phyloP scores from a whole-genome alignment of 805 yeast species.

The Saccharomycopsis malanga region DNA sequence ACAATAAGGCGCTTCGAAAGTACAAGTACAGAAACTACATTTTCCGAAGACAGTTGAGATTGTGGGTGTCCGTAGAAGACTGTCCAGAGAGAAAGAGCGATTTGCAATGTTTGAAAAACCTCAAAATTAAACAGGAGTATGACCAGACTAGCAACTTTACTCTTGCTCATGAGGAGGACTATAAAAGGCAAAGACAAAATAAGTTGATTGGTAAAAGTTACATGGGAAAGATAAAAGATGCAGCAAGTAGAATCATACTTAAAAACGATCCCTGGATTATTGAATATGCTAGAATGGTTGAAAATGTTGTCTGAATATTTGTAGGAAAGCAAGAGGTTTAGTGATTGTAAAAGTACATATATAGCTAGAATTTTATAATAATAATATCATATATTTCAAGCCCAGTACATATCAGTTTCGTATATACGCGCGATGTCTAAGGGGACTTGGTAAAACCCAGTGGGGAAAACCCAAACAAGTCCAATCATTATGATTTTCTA shows the following conservation, averaged over 20 bases:
- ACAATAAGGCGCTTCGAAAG: conserved; percentile 5
- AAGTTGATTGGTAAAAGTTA: too few species aligned
- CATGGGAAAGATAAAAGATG: background rate
- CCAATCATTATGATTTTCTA: too few species aligned
- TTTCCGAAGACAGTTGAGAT: conserved; percentile 3
- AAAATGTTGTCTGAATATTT: too few species aligned
- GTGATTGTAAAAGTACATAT: too few species aligned
- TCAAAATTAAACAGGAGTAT: background rate
- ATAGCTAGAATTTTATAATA: too few species aligned
- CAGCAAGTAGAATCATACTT: background rate
- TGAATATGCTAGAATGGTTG: conserved; percentile 1
- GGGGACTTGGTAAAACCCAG: too few species aligned
- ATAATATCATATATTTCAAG: too few species aligned
- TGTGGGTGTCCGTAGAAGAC: conserved; percentile 14
- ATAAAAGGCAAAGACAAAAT: too few species aligned
- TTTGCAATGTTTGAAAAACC: background rate
- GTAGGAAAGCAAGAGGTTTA: too few species aligned
- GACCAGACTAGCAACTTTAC: conserved; percentile 6
- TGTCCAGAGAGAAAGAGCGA: conserved; percentile 4
- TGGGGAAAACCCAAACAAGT: too few species aligned
- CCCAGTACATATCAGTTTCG: too few species aligned
- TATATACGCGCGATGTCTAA: too few species aligned
- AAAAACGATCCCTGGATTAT: conserved; percentile 14
- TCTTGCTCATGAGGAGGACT: background rate
- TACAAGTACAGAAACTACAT: conserved; percentile 4